Evolutionary conservation across 192 early-diverging fungal species (phyloP), one percentile per base, ranked within the genome.

Genomic region (Tieghemiomyces parasiticus): DNA sequence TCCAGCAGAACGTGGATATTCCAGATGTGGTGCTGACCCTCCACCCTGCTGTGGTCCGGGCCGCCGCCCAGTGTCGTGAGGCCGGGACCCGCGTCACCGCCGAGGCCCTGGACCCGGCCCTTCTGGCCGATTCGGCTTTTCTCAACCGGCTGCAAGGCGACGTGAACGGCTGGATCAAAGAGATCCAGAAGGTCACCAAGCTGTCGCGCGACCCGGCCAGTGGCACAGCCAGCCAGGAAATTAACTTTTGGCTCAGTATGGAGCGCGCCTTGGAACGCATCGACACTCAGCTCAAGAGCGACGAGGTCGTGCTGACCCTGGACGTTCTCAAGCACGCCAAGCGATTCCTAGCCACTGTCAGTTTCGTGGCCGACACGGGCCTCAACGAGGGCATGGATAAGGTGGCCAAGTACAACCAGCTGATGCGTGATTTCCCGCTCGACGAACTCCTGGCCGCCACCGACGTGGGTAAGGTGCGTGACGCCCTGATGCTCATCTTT

Each of bases 191-290:
- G 64, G 95, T 99, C 20, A 96, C 95, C 44, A 90, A 92, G 65
- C 81, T 99, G 51, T 77, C 81, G 46, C 83, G 97, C 53, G 97
- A 99, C 60, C 91, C 93, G 16, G 71, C 82, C 1, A 87, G 86
- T 24, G 93, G 93, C 12, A 88, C 90, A 4, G 92, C 95, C 26
- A 87, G 86, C 50, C 93, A 97, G 73, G 97, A 99, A 71, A 94
- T 99, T 72, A 95, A 94, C 72, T 99, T 98, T 70, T 99, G 97
- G 97, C 74, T 95, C 33, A 86, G 84, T 54, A 93, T 99, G 92
- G 97, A 99, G 70, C 76, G 83, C 20, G 91, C 89, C 26, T 71
- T 99, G 47, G 85, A 87, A 61, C 79, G 85, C 56, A 93, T 99
- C 62, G 92, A 98, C 62, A 88, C 92, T 60, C 91, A 95, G 73